Base-by-base conservation (phyloP, 1,284 basidiomycete genomes). In the Inonotus hispidus region DNA sequence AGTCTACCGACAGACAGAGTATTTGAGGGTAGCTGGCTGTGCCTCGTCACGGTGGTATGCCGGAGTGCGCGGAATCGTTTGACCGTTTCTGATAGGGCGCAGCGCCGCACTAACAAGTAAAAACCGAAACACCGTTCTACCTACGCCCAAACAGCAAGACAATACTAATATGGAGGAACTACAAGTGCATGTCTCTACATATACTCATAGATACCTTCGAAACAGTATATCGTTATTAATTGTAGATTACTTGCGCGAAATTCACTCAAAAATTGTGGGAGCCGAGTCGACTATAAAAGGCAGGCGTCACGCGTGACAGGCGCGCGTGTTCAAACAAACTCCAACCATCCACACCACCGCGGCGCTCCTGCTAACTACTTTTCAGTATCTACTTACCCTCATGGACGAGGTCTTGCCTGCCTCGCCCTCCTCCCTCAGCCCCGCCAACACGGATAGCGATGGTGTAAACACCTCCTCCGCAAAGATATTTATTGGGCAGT, bases 401-500 rank as follows among this genome's bases (percentile, higher is more conserved):
- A 62, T 62, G 56, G 50, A 58, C 39, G 46, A 32, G 25, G 38
- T 52, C 54, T 23, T 43, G n/a, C 47, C 47, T 38, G 57, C 39
- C 54, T 60, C 62, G 2, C 62, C 62, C 8, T 32, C 47, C 7
- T 60, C 62, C 7, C 29, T 54, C 29, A 29, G 46, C 53, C 60
- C 62, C 4, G 53, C 60, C 46, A 65, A 57, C 64, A 64, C 41
- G 14, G 72, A 74, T 65, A 72, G 70, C 56, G 77, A 79, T 63
- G 69, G 67, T 35, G 74, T 71, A 65, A 73, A 75, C 61, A 63
- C 63, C 29, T 71, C 76, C 45, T 67, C 72, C 29, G 72, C 76
- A 19, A 75, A 76, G 64, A 71, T 82, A 35, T 78, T 81, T 69
- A 82, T 83, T 69, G 83, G 80, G 16, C 79, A 81, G 45, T 66